Evolutionary conservation across 2,329 filamentous ascomycete genomes (phyloP), one percentile per base, ranked within the genome.

Genomic region (Chaetomiaceae sp.): DNA sequence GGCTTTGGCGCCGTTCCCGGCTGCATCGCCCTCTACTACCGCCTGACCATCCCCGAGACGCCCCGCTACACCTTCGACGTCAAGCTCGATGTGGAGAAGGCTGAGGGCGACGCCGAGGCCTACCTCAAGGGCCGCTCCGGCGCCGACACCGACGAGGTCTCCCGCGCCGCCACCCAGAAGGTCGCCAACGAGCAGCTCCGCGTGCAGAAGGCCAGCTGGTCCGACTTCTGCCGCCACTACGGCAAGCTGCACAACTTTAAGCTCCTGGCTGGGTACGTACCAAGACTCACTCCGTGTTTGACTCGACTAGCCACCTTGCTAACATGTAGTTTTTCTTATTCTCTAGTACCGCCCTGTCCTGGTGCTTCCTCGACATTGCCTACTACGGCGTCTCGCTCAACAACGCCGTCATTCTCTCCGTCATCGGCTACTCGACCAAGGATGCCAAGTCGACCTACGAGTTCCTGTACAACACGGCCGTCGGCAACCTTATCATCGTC

Each of bases 51-150:
- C 55, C 88, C 88, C 19, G 88, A 94, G 68, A 91, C 87, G 27
- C 87, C 88, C 42, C 84, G 88, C 22, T 94, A 93, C 69, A 93
- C 88, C 22, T 91, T 93, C 58, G 87, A 93, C 61, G 78, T 93
- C 18, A 76, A 80, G 41, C 81, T 79, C 35, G 86, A 93, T 59
- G 74, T 88, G 32, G 78, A 86, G 58, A 83, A 88, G 69, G 88
- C 79, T 34, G 75, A 80, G 43, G 79, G 78, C 38, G 87, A 93
- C 54, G 78, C 84, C 55, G 78, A 81, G 60, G 81, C 83, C n/a
- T 93, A 91, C 66, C 78, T 88, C 44, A 70, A 69, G 26, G 84
- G 85, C 50, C 75, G 78, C 63, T 62, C 56, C 11, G 77, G 84
- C 57, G 83, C 81, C 33, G 60, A 75, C 8, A 74, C 83, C 1